phyloP scores from a whole-genome alignment of 2,329 filamentous ascomycete genomes.

The Calonectria pseudoturangicola region DNA sequence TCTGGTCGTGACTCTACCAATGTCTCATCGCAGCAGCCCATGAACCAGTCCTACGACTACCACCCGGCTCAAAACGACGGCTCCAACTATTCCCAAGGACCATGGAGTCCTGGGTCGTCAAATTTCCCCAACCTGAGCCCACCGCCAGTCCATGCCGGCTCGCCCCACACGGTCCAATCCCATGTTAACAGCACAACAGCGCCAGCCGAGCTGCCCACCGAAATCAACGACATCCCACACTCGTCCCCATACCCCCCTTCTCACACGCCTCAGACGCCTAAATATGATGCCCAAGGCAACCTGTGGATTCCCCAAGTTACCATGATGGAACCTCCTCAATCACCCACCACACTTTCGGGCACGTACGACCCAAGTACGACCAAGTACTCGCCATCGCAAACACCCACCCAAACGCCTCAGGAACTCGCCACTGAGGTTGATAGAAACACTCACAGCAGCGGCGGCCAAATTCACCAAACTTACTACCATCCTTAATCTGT shows the following conservation, averaged over 20 bases:
- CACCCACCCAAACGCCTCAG: slow-evolving; percentile 47
- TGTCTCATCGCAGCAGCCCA: slow-evolving; percentile 51
- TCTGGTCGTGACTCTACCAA: slow-evolving; percentile 32
- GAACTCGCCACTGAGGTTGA: slow-evolving; percentile 49
- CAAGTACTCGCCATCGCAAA: slow-evolving; percentile 46
- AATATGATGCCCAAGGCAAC: slow-evolving; percentile 58
- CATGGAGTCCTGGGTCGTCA: slow-evolving; percentile 54
- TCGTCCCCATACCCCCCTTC: slow-evolving; percentile 41
- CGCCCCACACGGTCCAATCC: slow-evolving; percentile 47
- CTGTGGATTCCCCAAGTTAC: slow-evolving; percentile 60
- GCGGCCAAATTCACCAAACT: slow-evolving; percentile 47
- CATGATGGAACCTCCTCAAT: slow-evolving; percentile 54
- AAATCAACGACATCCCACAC: slow-evolving; percentile 39
- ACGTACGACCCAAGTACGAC: slow-evolving; percentile 48
- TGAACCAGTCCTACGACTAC: slow-evolving; percentile 51
- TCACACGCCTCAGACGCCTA: slow-evolving; percentile 49
- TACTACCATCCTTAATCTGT: slow-evolving; percentile 52
- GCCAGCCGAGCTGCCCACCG: slow-evolving; percentile 55
- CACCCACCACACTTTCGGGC: slow-evolving; percentile 43
- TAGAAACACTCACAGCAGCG: slow-evolving; percentile 37
- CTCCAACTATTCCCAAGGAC: slow-evolving; percentile 49
- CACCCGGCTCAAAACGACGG: slow-evolving; percentile 47
- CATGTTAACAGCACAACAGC: slow-evolving; percentile 45
- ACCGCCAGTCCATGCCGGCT: slow-evolving; percentile 39
- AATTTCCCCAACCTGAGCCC: slow-evolving; percentile 47